A percentile compares a stretch with the other conserved stretches of the same genome.
phyloP scores from a whole-genome alignment of 1,284 basidiomycete species.

The Rhodotorula sp. region DNA sequence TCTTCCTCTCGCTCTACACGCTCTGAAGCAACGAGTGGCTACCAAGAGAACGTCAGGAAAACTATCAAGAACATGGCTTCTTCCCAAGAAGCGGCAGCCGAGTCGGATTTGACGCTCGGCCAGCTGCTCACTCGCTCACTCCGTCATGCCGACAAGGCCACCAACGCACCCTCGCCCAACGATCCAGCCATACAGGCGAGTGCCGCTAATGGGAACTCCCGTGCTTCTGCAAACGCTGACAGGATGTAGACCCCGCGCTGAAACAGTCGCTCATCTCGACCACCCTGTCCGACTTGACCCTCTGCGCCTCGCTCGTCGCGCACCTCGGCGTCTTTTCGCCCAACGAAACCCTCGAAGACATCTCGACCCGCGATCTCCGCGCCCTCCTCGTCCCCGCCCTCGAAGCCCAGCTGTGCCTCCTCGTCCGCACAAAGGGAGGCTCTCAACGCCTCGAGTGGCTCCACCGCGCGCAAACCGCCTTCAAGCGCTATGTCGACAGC shows the following conservation, averaged over 20 bases:
- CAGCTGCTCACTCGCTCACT: conserved; percentile 36
- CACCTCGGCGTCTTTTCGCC: conserved; percentile 73
- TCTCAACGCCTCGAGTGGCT: conserved; percentile 63
- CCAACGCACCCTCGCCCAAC: conserved; percentile 24
- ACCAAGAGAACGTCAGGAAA: too few species aligned
- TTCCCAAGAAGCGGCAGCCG: background rate
- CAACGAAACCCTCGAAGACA: conserved; percentile 81
- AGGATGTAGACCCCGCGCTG: background rate
- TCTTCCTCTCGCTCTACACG: too few species aligned
- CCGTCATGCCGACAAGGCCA: conserved; percentile 9
- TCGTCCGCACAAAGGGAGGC: conserved; percentile 61
- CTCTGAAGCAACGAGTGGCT: background rate
- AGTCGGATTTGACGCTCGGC: conserved; percentile 30
- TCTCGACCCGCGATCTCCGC: conserved; percentile 72
- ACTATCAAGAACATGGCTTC: background rate
- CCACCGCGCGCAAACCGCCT: conserved; percentile 55
- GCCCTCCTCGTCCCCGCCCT: conserved; percentile 77
- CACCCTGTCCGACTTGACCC: conserved; percentile 39
- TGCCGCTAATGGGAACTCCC: background rate
- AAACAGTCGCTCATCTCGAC: conserved; percentile 22
- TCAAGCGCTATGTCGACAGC: conserved; percentile 58
- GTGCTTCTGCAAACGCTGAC: background rate
- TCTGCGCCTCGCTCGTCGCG: conserved; percentile 46
- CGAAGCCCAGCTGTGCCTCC: conserved; percentile 67
- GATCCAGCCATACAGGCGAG: conserved; percentile 22